Evolutionary conservation across 495 filamentous ascomycete species (phyloP).

Genomic region (Aspergillus homomorphus): DNA sequence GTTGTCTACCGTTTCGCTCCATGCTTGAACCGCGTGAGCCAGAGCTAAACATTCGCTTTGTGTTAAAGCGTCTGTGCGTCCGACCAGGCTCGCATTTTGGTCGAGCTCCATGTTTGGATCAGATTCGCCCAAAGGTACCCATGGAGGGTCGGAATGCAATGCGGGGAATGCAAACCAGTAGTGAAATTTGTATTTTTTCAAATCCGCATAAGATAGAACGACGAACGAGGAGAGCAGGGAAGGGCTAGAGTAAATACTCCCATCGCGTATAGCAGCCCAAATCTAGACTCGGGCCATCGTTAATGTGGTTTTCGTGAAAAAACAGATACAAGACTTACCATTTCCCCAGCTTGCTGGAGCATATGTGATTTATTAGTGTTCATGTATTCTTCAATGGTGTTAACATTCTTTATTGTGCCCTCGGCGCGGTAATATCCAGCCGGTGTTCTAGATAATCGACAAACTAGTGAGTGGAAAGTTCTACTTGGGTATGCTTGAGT

Average conservation of each 20-base stretch:
- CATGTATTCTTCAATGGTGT: constrained; percentile 91
- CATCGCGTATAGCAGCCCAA: constrained; percentile 95
- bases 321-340: constrained; percentile 48
- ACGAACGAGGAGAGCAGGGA: constrained; percentile 85
- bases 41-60: constrained; percentile 67
- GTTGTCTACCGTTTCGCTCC: constrained; percentile 74
- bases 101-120: constrained; percentile 4
- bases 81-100: constrained; percentile 13
- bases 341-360: constrained; percentile 69
- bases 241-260: constrained; percentile 90
- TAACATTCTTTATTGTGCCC: constrained; percentile 92
- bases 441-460: constrained; percentile 55
- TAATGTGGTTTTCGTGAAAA: neutral
- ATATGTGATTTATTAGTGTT: constrained; percentile 68
- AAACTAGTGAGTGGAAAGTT: neutral
- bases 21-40: constrained; percentile 77
- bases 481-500: neutral
- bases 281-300: constrained; percentile 51
- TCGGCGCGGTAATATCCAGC: constrained; percentile 75
- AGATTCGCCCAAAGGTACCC: constrained; percentile 49
- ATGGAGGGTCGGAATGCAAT: constrained; percentile 79
- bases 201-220: constrained; percentile 88
- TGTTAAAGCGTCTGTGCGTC: constrained; percentile 47
- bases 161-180: constrained; percentile 97
- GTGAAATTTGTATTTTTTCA: constrained; percentile 92